Conservation (phyloP, 805 yeast genomes). For the Sungouiella blattae region DNA sequence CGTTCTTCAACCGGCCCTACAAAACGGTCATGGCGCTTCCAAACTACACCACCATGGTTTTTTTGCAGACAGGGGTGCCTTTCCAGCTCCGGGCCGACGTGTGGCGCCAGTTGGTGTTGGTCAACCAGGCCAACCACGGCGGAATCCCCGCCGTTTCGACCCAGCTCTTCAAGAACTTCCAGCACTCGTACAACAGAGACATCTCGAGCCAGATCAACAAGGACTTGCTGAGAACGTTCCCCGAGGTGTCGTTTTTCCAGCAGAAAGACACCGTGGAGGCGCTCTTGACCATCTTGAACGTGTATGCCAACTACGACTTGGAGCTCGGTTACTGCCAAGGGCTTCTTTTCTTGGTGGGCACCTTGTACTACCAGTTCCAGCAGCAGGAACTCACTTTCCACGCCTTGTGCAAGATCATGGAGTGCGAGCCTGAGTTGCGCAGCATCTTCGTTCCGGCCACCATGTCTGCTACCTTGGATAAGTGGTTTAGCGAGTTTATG, state of each 20-base stretch:
- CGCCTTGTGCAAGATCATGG: conserved; percentile 55
- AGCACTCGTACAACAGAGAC: conserved; percentile 38
- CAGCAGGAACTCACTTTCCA: conserved; percentile 44
- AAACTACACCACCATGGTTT: conserved; percentile 42
- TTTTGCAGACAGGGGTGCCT: conserved; percentile 45
- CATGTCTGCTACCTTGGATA: conserved; percentile 51
- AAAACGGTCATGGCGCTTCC: conserved; percentile 46
- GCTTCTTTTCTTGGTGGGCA: conserved; percentile 58
- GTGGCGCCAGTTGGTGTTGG: conserved; percentile 40
- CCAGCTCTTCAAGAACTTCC: conserved; percentile 36
- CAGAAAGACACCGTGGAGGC: conserved; percentile 39
- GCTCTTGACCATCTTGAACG: conserved; percentile 55
- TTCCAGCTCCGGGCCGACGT: conserved; percentile 39
- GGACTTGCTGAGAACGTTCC: conserved; percentile 60
- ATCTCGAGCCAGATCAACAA: conserved; percentile 47
- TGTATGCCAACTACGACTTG: conserved; percentile 59
- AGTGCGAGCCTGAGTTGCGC: conserved; percentile 48
- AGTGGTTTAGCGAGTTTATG: conserved; percentile 52
- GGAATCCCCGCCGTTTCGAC: conserved; percentile 32
- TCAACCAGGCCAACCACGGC: conserved; percentile 23
- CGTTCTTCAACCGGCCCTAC: conserved; percentile 42
- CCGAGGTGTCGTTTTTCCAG: conserved; percentile 47
- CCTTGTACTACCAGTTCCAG: conserved; percentile 42
- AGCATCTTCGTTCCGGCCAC: conserved; percentile 48
- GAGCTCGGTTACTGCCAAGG: conserved; percentile 73